A percentile compares a stretch with the other conserved stretches of the same genome.
These are phyloP conservation scores for Metschnikowia kofuensis DNA, from an alignment of 805 yeast genomes.

Conservation along the genomic window DNA sequence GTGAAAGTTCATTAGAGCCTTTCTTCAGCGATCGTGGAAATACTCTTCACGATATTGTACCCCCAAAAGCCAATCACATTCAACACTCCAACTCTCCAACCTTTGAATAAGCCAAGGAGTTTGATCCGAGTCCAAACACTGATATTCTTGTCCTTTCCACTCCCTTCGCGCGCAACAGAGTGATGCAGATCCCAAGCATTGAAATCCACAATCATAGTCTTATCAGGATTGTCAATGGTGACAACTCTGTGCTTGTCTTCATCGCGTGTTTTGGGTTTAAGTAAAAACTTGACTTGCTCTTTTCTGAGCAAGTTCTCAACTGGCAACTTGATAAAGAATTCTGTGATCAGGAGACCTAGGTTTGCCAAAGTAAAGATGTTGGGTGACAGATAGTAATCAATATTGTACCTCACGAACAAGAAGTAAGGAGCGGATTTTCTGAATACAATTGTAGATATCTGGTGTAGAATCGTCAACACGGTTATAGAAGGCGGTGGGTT, in stretches of 20 bases:
- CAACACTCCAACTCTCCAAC: conserved; percentile 86
- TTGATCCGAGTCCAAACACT: conserved; percentile 41
- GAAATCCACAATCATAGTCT: conserved; percentile 55
- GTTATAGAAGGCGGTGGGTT: conserved; percentile 49
- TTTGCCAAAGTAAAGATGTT: conserved; percentile 55
- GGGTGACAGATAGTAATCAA: conserved; percentile 67
- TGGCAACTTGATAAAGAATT: conserved; percentile 76
- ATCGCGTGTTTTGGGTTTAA: conserved; percentile 34
- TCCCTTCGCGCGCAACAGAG: conserved; percentile 1
- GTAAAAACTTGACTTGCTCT: conserved; percentile 70
- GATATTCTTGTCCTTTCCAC: conserved; percentile 28
- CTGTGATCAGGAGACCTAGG: conserved; percentile 60
- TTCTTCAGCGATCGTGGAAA: conserved; percentile 23
- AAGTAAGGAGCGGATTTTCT: conserved; percentile 65
- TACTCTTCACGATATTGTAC: conserved; percentile 53
- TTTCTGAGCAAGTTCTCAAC: conserved; percentile 82
- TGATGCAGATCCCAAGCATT: conserved; percentile 14
- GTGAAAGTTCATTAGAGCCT: conserved; percentile 9
- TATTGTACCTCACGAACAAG: conserved; percentile 55
- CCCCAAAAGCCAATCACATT: conserved; percentile 86
- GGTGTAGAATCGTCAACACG: conserved; percentile 54
- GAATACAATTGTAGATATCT: conserved; percentile 58
- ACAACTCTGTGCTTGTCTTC: conserved; percentile 37
- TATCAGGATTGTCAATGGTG: conserved; percentile 43
- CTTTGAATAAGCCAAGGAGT: conserved; percentile 57